These are phyloP conservation scores for Fusarium tricinctum DNA, from an alignment of 2,329 filamentous ascomycete species.

Conservation along the genomic window DNA sequence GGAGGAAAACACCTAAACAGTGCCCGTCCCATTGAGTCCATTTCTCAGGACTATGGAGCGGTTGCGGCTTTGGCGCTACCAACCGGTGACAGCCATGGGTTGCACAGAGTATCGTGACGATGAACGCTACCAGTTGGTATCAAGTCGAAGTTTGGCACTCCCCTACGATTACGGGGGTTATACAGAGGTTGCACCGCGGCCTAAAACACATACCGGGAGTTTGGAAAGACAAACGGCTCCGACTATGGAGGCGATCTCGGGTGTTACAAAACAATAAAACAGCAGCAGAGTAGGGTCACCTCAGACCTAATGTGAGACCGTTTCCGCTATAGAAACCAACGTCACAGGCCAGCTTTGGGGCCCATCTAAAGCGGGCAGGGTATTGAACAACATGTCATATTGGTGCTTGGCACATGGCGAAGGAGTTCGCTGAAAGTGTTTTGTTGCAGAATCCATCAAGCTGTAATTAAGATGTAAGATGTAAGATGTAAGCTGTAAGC, in stretches of 20 bases:
- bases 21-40: conserved; percentile 8
- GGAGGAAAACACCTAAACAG: conserved; percentile 20
- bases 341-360: conserved; percentile 30
- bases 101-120: background rate
- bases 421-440: conserved; percentile 9
- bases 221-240: conserved; percentile 38
- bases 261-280: conserved; percentile 29
- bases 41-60: conserved; percentile 18
- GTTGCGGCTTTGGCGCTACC: conserved; percentile 33
- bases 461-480: background rate
- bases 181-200: conserved; percentile 23
- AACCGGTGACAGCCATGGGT: conserved; percentile 23
- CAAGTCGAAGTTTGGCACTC: conserved; percentile 8
- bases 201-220: conserved; percentile 40
- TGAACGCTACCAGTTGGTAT: background rate
- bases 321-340: conserved; percentile 35
- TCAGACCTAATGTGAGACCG: conserved; percentile 8
- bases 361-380: conserved; percentile 17
- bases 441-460: conserved; percentile 4
- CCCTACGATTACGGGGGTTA: background rate
- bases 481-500: background rate
- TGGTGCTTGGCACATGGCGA: conserved; percentile 11
- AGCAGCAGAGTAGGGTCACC: conserved; percentile 13
- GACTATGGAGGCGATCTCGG: conserved; percentile 25
- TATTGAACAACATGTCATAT: conserved; percentile 9